These are phyloP conservation scores for Plasmopara viticola DNA, from an alignment of 352 stramenopile genomes.

Conservation along the genomic window DNA sequence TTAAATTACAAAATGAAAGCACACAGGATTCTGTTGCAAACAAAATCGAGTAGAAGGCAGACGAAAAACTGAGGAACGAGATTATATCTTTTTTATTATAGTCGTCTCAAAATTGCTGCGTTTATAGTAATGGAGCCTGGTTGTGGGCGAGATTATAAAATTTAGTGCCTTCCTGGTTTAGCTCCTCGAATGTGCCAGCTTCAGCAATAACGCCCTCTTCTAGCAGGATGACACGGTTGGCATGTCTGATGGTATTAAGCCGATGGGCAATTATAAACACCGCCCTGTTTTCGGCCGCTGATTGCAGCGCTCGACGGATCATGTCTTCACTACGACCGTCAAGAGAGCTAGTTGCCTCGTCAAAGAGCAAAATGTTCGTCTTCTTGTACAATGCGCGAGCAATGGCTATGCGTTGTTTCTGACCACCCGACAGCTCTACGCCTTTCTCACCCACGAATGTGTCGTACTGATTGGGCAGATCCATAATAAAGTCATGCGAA, in stretches of 20 bases:
- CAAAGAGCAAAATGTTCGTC: constrained; percentile 76
- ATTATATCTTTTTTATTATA: constrained; percentile 23
- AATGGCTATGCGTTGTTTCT: constrained; percentile 94
- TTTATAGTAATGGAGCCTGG: constrained; percentile 50
- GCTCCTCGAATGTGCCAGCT: constrained; percentile 63
- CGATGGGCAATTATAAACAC: constrained; percentile 84
- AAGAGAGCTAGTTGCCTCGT: constrained; percentile 81
- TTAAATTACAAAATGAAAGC: constrained; percentile 63
- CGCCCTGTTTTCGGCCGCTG: constrained; percentile 56
- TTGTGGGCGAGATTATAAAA: constrained; percentile 72
- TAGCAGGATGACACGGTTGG: constrained; percentile 77
- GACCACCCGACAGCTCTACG: constrained; percentile 92
- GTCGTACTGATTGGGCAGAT: constrained; percentile 91
- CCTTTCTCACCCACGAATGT: constrained; percentile 96
- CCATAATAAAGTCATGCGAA: constrained; percentile 73
- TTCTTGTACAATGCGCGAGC: constrained; percentile 77
- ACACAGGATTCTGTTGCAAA: constrained; percentile 37
- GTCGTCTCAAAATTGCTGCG: not conserved
- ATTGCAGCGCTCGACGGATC: constrained; percentile 61
- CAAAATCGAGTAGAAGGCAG: constrained; percentile 17
- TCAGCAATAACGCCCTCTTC: constrained; percentile 77
- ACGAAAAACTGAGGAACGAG: constrained; percentile 5
- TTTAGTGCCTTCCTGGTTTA: constrained; percentile 72
- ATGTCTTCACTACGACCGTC: constrained; percentile 78
- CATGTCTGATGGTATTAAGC: constrained; percentile 81